These are phyloP conservation scores for Macrophomina phaseolina DNA, from an alignment of 2,329 filamentous ascomycete species.

Conservation along the genomic window DNA sequence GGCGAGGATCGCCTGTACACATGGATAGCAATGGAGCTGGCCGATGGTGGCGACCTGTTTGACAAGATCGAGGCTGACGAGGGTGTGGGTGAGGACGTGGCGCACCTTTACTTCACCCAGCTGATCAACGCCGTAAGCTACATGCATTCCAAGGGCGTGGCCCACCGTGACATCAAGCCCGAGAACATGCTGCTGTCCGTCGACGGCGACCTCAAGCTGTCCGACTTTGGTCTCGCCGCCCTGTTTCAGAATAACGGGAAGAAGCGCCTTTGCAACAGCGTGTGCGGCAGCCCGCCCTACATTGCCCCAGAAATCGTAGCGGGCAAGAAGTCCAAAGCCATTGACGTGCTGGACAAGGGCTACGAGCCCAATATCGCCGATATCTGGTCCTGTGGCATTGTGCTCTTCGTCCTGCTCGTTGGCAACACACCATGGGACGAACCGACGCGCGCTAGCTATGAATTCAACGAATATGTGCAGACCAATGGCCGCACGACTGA, in stretches of 20 bases:
- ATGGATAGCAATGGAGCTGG: conserved; percentile 98
- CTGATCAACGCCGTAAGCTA: conserved; percentile 88
- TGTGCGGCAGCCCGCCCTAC: conserved; percentile 95
- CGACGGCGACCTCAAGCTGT: conserved; percentile 87
- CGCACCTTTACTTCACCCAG: conserved; percentile 95
- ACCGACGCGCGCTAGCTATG: conserved; percentile 82
- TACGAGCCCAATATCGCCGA: conserved; percentile 84
- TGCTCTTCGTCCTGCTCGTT: conserved; percentile 93
- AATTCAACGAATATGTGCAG: conserved; percentile 85
- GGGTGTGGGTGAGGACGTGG: conserved; percentile 91
- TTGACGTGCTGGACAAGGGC: conserved; percentile 58
- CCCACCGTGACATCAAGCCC: conserved; percentile 76
- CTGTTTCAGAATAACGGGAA: conserved; percentile 89
- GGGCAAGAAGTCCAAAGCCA: conserved; percentile 55
- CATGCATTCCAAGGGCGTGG: conserved; percentile 95
- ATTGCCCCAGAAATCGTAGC: conserved; percentile 89
- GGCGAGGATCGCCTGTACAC: conserved; percentile 87
- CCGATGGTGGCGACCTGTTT: conserved; percentile 93
- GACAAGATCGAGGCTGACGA: conserved; percentile 99
- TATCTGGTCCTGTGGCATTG: conserved; percentile 97
- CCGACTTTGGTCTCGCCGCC: conserved; percentile 94
- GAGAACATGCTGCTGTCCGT: conserved; percentile 92
- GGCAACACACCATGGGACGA: conserved; percentile 99
- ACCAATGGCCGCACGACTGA: conserved; percentile 83
- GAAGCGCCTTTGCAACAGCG: conserved; percentile 80